phyloP scores from a whole-genome alignment of 805 yeast species.

The Candida caryicola region DNA sequence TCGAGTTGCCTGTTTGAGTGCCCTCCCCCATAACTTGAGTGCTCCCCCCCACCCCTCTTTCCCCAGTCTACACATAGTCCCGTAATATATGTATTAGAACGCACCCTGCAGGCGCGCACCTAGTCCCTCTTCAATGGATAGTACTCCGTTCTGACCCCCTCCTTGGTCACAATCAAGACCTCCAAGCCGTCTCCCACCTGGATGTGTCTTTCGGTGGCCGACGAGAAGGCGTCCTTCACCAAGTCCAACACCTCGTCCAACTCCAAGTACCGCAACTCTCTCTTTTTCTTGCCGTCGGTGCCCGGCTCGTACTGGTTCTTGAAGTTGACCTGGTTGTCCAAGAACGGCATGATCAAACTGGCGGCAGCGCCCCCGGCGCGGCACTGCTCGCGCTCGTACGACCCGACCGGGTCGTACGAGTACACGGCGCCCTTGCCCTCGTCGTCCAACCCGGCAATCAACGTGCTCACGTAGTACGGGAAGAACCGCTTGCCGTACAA shows the following conservation, averaged over 20 bases:
- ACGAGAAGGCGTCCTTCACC: conserved; percentile 90
- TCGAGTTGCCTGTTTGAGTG: conserved; percentile 66
- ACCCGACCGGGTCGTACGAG: conserved; percentile 97
- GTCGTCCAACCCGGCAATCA: conserved; percentile 89
- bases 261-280: conserved; percentile 57
- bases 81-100: neutral
- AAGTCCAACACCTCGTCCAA: conserved; percentile 84
- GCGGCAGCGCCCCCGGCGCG: conserved; percentile 99
- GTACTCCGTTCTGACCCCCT: conserved; percentile 82
- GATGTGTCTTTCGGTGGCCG: conserved; percentile 98
- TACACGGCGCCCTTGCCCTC: conserved; percentile 93
- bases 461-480: conserved; percentile 95
- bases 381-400: conserved; percentile 95
- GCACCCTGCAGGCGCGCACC: neutral
- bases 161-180: conserved; percentile 86
- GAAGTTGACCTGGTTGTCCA: conserved; percentile 95
- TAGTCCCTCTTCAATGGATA: conserved; percentile 87
- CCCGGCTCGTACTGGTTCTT: conserved; percentile 85
- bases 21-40: too few species aligned
- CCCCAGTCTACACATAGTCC: too few species aligned
- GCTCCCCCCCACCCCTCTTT: too few species aligned
- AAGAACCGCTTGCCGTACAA: conserved; percentile 91
- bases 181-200: conserved; percentile 97
- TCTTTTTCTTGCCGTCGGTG: conserved; percentile 64
- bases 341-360: conserved; percentile 91